Conservation (phyloP, 2,329 filamentous ascomycete genomes). For the Tricladium varicosporioides region DNA sequence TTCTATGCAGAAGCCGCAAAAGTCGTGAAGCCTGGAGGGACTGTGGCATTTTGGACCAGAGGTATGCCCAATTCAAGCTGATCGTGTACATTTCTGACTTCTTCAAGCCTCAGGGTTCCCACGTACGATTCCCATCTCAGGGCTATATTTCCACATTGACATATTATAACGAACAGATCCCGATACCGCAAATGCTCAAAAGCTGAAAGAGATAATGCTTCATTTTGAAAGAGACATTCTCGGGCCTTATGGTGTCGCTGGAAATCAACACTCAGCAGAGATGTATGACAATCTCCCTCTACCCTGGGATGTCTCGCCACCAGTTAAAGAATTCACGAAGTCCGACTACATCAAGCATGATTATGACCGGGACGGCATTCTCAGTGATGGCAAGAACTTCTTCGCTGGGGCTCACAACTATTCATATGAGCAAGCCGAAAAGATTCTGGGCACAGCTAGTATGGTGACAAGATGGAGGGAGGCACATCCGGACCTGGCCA, state of each 20-base stretch:
- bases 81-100: not conserved
- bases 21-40: slow-evolving; percentile 47
- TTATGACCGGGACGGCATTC: slow-evolving; percentile 36
- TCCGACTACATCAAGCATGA: slow-evolving; percentile 35
- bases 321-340: slow-evolving; percentile 34
- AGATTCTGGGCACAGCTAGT: slow-evolving; percentile 35
- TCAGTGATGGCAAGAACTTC: slow-evolving; percentile 28
- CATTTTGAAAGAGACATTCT: slow-evolving; percentile 38
- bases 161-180: slow-evolving; percentile 25
- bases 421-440: slow-evolving; percentile 24
- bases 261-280: slow-evolving; percentile 38
- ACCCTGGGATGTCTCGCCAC: slow-evolving; percentile 41
- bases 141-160: slow-evolving; percentile 2
- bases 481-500: slow-evolving; percentile 36
- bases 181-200: slow-evolving; percentile 36
- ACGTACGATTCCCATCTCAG: slow-evolving; percentile 12
- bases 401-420: slow-evolving; percentile 25
- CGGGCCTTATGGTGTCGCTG: slow-evolving; percentile 36
- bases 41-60: slow-evolving; percentile 43
- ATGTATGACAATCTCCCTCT: slow-evolving; percentile 42
- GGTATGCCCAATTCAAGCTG: slow-evolving; percentile 17
- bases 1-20: slow-evolving; percentile 46
- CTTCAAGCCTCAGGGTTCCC: slow-evolving; percentile 17
- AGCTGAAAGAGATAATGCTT: slow-evolving; percentile 38
- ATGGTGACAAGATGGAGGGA: slow-evolving; percentile 40